phyloP scores from a whole-genome alignment of 305 asterid species.

The Lippia alba region DNA sequence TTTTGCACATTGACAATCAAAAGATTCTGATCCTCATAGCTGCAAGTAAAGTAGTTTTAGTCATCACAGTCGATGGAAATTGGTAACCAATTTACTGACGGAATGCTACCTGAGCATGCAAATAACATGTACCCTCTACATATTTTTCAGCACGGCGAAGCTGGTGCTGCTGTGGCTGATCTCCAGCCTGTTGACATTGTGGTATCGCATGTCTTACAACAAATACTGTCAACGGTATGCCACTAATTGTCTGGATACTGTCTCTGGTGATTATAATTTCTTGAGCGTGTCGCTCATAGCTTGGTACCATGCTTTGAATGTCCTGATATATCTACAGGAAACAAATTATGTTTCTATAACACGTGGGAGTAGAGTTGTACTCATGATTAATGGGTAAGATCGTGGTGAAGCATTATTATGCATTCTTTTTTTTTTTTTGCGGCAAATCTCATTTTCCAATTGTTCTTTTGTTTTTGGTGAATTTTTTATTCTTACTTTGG shows the following conservation, averaged over 20 bases:
- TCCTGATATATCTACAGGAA: conserved; percentile 64
- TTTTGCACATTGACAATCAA: conserved; percentile 15
- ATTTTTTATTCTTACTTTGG: conserved; percentile 25
- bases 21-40: conserved; percentile 19
- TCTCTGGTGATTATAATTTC: conserved; percentile 15
- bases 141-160: conserved; percentile 90
- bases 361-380: conserved; percentile 88
- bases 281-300: conserved; percentile 22
- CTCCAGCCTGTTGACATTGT: conserved; percentile 86
- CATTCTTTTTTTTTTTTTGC: too few relatives aligned
- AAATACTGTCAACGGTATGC: conserved; percentile 83
- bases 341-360: conserved; percentile 91
- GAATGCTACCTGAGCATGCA: conserved; percentile 31
- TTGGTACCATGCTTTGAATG: conserved; percentile 36
- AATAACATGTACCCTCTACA: conserved; percentile 33
- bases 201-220: conserved; percentile 88
- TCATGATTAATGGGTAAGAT: conserved; percentile 92
- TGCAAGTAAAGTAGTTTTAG: conserved; percentile 28
- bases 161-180: conserved; percentile 99
- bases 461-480: conserved; percentile 19
- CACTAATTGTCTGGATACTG: conserved; percentile 6
- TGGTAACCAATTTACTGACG: conserved; percentile 25
- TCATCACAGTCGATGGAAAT: conserved; percentile 15
- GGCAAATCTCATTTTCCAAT: not conserved
- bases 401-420: conserved; percentile 21